A percentile compares a stretch with the other conserved stretches of the same genome.
Conservation (phyloP, 163 green algal species). For the Scenedesmus sp. region DNA sequence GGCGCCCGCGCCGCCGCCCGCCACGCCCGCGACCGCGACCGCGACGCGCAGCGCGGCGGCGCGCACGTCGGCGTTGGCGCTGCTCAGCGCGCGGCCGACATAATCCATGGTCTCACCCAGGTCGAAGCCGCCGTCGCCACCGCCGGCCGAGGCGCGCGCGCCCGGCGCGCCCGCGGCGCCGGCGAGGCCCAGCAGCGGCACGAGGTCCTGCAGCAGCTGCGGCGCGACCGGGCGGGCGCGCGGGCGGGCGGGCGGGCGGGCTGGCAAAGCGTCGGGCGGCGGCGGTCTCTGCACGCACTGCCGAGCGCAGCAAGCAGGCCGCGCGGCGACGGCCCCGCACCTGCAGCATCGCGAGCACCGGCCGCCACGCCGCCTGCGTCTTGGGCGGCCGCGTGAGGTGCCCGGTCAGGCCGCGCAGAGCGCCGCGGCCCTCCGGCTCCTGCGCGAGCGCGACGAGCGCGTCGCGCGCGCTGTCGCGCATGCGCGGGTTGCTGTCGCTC, state of each 20-base stretch:
- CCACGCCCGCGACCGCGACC: slow-evolving; percentile 3
- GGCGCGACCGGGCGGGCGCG: no score
- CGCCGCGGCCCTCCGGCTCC: slow-evolving; percentile 28
- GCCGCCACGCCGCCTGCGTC: slow-evolving; percentile 75
- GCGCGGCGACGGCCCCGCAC: no score
- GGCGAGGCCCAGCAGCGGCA: slow-evolving; percentile 63
- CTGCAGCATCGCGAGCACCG: slow-evolving; percentile 76
- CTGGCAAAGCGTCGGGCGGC: no score
- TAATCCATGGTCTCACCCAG: slow-evolving; percentile 81
- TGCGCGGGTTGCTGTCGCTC: slow-evolving; percentile 83
- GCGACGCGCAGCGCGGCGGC: slow-evolving; percentile 68
- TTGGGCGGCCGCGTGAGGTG: slow-evolving; percentile 61
- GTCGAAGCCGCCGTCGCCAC: slow-evolving; percentile 58
- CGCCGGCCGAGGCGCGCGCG: neutral
- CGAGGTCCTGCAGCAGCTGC: slow-evolving; percentile 72
- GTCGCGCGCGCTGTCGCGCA: slow-evolving; percentile 62
- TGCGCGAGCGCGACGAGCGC: slow-evolving; percentile 64
- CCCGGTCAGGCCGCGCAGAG: slow-evolving; percentile 42
- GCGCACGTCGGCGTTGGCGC: slow-evolving; percentile 75
- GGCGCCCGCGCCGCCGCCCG: slow-evolving; percentile 6
- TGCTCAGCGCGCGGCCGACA: slow-evolving; percentile 68
- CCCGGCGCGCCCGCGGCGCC: neutral
- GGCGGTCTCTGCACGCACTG: no score
- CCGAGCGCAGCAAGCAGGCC: no score
- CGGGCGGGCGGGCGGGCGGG: no score